Base-by-base conservation (phyloP, 192 early-diverging fungal species). In the Umbelopsis ramanniana region DNA sequence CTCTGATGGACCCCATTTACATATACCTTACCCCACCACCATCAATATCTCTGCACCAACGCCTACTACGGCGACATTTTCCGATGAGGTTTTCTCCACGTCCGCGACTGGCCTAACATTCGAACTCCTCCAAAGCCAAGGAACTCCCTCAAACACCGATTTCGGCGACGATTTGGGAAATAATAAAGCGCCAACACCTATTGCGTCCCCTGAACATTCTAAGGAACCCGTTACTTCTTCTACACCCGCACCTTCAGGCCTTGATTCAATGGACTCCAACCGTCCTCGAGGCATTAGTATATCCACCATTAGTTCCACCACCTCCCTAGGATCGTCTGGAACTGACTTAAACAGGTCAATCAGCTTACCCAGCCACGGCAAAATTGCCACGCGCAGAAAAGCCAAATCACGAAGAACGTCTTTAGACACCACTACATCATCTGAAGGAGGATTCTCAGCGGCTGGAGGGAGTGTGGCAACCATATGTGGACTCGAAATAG, bases 401-500 rank as follows among this genome's bases (percentile, higher is more conserved):
- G 14, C 29, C 26, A 37, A 26, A 3, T 29, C 23, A 14, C 57
- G 57, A 17, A 29, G 57, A 37, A 26, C 23, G 12, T 63, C 57
- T 29, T 29, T 63, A 3, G 72, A 73, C 43, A 60, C 47, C 37
- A 67, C 66, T 1, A 29, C 48, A 43, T 29, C 50, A 0, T 72
- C 71, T 17, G 71, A 72, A 38, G 57, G 55, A 26, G 47, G 71
- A 11, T 72, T 66, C 35, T 66, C 57, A 63, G 63, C 55, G 14
- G 55, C 71, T 37, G 71, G 45, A n/a, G 57, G 72, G 37, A 67
- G 47, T 6, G 52, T 73, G 47, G 72, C 72, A 46, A 73, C 72
- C 54, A 48, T 63, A 19, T 52, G 72, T 43, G 72, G 66, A 67
- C 66, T 73, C 14, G 63, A 66, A 52, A 37, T 73, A 68, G 83